phyloP scores from a whole-genome alignment of 768 basidiomycete species.

The Roridomyces roridus region DNA sequence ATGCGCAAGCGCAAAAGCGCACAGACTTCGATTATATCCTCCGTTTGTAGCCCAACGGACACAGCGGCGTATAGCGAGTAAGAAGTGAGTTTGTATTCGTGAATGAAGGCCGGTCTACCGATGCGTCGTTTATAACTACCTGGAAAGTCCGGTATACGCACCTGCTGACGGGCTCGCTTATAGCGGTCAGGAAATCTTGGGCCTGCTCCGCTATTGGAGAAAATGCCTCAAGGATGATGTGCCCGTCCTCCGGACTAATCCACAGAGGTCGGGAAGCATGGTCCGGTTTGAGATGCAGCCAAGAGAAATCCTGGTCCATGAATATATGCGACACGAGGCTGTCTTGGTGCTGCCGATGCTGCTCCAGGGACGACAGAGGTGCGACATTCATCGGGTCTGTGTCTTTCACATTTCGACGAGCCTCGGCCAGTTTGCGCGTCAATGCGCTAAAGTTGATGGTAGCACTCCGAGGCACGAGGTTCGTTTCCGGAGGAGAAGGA shows the following conservation, averaged over 20 bases:
- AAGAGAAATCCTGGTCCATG: slow-evolving; percentile 85
- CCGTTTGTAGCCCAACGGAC: slow-evolving; percentile 96
- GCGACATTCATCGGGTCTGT: slow-evolving; percentile 42
- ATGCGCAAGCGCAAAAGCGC: slow-evolving; percentile 28
- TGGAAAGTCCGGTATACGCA: slow-evolving; percentile 48
- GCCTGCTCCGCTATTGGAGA: slow-evolving; percentile 98
- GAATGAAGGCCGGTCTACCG: slow-evolving; percentile 91
- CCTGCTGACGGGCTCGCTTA: slow-evolving; percentile 98
- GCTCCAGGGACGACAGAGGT: slow-evolving; percentile 56
- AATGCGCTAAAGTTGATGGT: slow-evolving; percentile 91
- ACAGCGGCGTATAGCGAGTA: slow-evolving; percentile 99
- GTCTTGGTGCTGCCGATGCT: slow-evolving; percentile 77
- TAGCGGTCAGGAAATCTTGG: slow-evolving; percentile 97
- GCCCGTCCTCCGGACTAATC: slow-evolving; percentile 92
- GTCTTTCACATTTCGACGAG: slow-evolving; percentile 51
- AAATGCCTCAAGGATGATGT: slow-evolving; percentile 97
- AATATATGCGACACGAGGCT: slow-evolving; percentile 83
- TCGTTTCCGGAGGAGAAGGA: slow-evolving; percentile 57
- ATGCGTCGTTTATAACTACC: slow-evolving; percentile 38
- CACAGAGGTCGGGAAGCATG: slow-evolving; percentile 93
- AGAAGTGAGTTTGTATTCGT: slow-evolving; percentile 98
- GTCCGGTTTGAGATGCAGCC: slow-evolving; percentile 87
- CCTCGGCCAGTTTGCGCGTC: slow-evolving; percentile 77
- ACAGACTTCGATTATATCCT: slow-evolving; percentile 96
- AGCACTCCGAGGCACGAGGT: slow-evolving; percentile 68